Evolutionary conservation across 2,329 filamentous ascomycete species (phyloP).

Genomic region (Dichotomopilus funicola): DNA sequence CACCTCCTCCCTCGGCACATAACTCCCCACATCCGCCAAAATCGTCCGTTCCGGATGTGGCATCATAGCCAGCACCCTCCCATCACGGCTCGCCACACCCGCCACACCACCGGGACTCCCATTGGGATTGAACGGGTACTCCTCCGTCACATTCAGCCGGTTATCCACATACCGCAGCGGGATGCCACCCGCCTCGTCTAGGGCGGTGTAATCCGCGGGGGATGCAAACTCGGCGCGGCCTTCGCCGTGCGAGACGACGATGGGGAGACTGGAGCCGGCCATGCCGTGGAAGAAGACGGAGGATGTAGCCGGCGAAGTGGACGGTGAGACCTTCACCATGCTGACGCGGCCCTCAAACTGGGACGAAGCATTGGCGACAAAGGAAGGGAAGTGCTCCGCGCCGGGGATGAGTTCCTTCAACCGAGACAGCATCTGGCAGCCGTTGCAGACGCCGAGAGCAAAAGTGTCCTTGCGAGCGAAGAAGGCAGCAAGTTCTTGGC

Average conservation of each 20-base stretch:
- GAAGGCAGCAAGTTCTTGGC: constrained; percentile 74
- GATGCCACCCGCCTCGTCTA: constrained; percentile 63
- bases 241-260: constrained; percentile 86
- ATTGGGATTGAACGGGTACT: constrained; percentile 85
- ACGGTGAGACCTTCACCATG: constrained; percentile 64
- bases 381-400: constrained; percentile 75
- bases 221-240: constrained; percentile 68
- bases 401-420: constrained; percentile 81
- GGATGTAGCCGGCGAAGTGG: constrained; percentile 46
- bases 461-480: constrained; percentile 88
- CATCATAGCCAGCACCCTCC: constrained; percentile 82
- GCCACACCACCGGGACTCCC: constrained; percentile 77
- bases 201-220: constrained; percentile 43
- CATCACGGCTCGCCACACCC: constrained; percentile 69
- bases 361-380: constrained; percentile 75
- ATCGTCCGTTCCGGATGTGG: constrained; percentile 90
- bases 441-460: constrained; percentile 90
- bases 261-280: constrained; percentile 73
- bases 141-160: constrained; percentile 63
- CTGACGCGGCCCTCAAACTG: constrained; percentile 85
- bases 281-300: constrained; percentile 91
- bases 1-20: constrained; percentile 51
- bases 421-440: constrained; percentile 88
- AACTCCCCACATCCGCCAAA: constrained; percentile 71
- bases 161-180: constrained; percentile 85